Conservation (phyloP, 441 rosid species). For the Aleurites moluccanus region DNA sequence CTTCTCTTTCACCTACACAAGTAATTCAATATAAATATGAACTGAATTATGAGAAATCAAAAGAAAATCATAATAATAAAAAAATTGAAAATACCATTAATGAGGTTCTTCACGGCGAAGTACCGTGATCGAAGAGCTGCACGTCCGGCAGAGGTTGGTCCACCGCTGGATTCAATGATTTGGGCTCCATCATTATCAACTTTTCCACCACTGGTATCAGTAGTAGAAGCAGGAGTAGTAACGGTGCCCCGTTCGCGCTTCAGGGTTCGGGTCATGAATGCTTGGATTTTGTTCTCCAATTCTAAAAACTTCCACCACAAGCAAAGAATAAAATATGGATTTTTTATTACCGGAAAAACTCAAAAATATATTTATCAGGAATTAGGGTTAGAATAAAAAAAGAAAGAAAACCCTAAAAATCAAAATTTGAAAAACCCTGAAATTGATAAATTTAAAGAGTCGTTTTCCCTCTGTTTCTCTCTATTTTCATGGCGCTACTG, state of each 20-base stretch:
- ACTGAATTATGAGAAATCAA: background rate
- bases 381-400: background rate
- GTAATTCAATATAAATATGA: background rate
- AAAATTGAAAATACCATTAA: slow-evolving; percentile 27
- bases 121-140: slow-evolving; percentile 34
- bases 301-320: background rate
- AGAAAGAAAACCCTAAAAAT: background rate
- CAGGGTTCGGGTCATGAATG: slow-evolving; percentile 16
- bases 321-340: background rate
- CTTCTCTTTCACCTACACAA: slow-evolving; percentile 37
- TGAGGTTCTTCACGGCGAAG: slow-evolving; percentile 35
- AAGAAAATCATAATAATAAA: background rate
- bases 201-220: background rate
- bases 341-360: too few relatives aligned
- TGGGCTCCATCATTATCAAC: slow-evolving; percentile 2
- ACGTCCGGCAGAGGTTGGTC: slow-evolving; percentile 12
- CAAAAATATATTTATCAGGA: too few relatives aligned
- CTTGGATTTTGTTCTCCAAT: background rate
- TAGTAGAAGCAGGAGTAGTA: background rate
- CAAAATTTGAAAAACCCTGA: slow-evolving; percentile 1
- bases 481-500: slow-evolving; percentile 1
- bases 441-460: background rate
- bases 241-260: slow-evolving; percentile 17
- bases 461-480: background rate
- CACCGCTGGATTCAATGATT: background rate